A percentile compares a stretch with the other conserved stretches of the same genome.
phyloP scores from a whole-genome alignment of 352 stramenopile genomes.

The Phytophthora idaei region DNA sequence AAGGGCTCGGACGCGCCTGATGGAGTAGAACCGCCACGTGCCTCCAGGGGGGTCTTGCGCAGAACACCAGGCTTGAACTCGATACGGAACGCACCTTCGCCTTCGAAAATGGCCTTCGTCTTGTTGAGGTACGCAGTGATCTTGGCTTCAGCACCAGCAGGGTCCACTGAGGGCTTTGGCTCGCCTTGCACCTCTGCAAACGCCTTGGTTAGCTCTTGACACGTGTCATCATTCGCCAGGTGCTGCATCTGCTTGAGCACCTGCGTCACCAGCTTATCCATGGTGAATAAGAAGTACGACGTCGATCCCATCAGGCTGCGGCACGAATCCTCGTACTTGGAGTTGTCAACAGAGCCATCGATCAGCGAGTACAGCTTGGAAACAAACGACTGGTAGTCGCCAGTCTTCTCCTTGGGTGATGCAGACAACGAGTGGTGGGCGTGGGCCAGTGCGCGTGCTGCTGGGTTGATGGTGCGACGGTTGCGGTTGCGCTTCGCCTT shows the following conservation, averaged over 20 bases:
- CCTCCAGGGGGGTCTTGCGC: conserved; percentile 73
- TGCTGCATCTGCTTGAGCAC: conserved; percentile 92
- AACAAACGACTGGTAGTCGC: conserved; percentile 88
- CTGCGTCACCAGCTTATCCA: conserved; percentile 89
- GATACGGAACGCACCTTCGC: conserved; percentile 84
- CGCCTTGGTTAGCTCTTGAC: conserved; percentile 77
- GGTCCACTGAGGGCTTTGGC: conserved; percentile 33
- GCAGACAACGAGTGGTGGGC: conserved; percentile 61
- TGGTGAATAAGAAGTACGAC: conserved; percentile 92
- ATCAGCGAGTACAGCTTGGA: conserved; percentile 89
- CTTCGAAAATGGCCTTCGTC: conserved; percentile 83
- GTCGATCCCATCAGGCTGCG: conserved; percentile 89
- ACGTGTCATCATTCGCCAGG: conserved; percentile 80
- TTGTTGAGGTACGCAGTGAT: conserved; percentile 65
- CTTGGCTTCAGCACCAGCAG: conserved; percentile 39
- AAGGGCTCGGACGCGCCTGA: conserved; percentile 43
- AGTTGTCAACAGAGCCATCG: conserved; percentile 86
- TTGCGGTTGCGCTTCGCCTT: conserved; percentile 87
- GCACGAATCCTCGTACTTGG: conserved; percentile 91
- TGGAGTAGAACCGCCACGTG: conserved; percentile 48
- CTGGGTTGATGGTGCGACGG: conserved; percentile 87
- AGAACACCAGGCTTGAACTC: conserved; percentile 84
- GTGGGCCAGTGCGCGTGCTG: conserved; percentile 77
- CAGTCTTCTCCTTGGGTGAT: conserved; percentile 70
- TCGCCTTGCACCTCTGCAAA: conserved; percentile 62